Base-by-base conservation (phyloP, 768 basidiomycete genomes). In the Suillus tomentosus region DNA sequence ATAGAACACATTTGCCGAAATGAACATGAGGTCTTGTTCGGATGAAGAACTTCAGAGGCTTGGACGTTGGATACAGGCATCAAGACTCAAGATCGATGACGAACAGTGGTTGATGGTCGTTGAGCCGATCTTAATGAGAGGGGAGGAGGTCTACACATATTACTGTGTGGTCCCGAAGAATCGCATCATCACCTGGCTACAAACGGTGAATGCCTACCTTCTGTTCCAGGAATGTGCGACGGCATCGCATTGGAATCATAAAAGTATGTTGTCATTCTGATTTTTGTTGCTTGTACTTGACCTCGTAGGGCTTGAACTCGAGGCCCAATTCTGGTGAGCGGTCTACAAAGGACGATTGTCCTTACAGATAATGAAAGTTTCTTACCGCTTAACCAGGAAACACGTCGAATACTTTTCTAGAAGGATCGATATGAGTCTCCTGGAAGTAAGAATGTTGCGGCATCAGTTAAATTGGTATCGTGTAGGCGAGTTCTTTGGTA, bases 311-410 rank as follows among this genome's bases (percentile, higher is more conserved):
- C 31, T 47, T 6, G 31, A 34, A 31, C 31, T 61, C 0, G 27
- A 31, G 11, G 60, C 60, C 4, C 45, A 51, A 36, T 61, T 5
- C 6, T 61, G 60, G 60, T 60, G 24, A 60, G 60, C 7, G 13
- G n/a, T 45, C 4, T 3, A 42, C 40, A n/a, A n/a, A n/a, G n/a
- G n/a, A n/a, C n/a, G n/a, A n/a, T 6, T 0, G 14, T 27, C 14
- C 42, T 42, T 15, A 42, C 2, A 0, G 5, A 17, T 3, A 3
- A 27, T 27, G 19, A 45, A 10, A 2, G 0, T 45, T n/a, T 17
- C 17, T 42, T 3, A 17, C 40, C 2, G 39, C 0, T 6, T 5
- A 3, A 42, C 2, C 17, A 42, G 60, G 60, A 48, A 61, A 48
- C 60, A 61, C 13, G 45, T n/a, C 5, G 13, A 61, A 14, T 36